Evolutionary conservation across 2,329 filamentous ascomycete species (phyloP).

Genomic region (Paramyrothecium roridum): DNA sequence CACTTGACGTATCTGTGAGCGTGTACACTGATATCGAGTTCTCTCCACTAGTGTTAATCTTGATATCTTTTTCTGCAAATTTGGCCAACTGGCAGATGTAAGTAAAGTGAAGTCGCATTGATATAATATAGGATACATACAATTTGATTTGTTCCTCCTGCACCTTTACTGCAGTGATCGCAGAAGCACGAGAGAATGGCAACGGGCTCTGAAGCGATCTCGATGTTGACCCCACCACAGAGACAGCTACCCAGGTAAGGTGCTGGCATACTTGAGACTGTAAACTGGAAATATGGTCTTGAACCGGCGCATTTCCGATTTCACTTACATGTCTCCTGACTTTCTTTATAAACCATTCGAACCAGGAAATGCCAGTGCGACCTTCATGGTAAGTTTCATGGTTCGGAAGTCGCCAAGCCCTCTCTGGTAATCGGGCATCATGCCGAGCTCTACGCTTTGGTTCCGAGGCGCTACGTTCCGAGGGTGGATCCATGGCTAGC

Average conservation of each 20-base stretch:
- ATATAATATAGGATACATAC: not conserved
- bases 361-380: no score
- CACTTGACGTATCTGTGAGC: slow-evolving; percentile 19
- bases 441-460: not conserved
- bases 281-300: not conserved
- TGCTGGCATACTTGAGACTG: slow-evolving; percentile 5
- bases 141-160: slow-evolving; percentile 14
- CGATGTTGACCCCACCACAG: slow-evolving; percentile 9
- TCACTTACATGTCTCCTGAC: not conserved
- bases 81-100: slow-evolving; percentile 19
- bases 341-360: not conserved
- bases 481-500: not conserved
- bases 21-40: slow-evolving; percentile 10
- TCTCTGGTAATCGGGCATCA: not conserved
- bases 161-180: slow-evolving; percentile 14
- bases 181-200: slow-evolving; percentile 16
- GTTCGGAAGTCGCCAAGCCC: not conserved
- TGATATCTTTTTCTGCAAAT: slow-evolving; percentile 11
- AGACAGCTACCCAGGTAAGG: slow-evolving; percentile 14
- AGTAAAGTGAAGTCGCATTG: not conserved
- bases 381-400: not conserved
- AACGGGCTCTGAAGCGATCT: slow-evolving; percentile 8
- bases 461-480: not conserved
- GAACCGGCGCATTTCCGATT: not conserved
- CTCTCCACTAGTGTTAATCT: not conserved